Percentiles rank a stretch among this genome's conserved stretches.
Conservation (phyloP, 805 yeast species). For the Barnettozyma sucrosica region DNA sequence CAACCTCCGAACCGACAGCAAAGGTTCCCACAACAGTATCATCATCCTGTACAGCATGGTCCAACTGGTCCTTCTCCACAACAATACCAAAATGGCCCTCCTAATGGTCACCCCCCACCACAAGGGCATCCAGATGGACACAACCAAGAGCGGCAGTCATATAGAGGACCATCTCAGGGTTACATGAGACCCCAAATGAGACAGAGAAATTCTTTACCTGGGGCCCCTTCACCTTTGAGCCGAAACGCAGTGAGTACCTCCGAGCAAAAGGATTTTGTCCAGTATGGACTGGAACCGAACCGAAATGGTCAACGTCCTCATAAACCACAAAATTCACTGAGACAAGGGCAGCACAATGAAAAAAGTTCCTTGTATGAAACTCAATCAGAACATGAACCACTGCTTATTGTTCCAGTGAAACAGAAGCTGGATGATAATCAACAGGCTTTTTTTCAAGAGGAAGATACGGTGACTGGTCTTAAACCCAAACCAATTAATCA, state of each 20-base stretch:
- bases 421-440: not conserved
- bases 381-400: not conserved
- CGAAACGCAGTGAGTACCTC: not conserved
- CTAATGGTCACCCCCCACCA: not conserved
- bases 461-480: not conserved
- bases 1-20: not conserved
- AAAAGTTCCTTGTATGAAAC: not conserved
- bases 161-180: constrained; percentile 1
- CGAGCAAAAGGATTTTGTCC: not conserved
- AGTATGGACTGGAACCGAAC: constrained; percentile 9
- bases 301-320: not conserved
- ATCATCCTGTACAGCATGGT: not conserved
- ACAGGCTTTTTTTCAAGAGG: not conserved
- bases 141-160: not conserved
- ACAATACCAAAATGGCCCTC: not conserved
- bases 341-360: not conserved
- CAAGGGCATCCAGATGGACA: not conserved
- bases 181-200: not conserved
- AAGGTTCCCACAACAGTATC: not conserved
- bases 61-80: not conserved
- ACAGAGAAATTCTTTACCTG: constrained; percentile 18
- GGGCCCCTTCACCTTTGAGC: constrained; percentile 17
- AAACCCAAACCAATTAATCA: not conserved
- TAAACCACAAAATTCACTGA: not conserved
- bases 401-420: not conserved